Base-by-base conservation (phyloP, 306 rosid genomes). In the Fragaria ananassa region DNA sequence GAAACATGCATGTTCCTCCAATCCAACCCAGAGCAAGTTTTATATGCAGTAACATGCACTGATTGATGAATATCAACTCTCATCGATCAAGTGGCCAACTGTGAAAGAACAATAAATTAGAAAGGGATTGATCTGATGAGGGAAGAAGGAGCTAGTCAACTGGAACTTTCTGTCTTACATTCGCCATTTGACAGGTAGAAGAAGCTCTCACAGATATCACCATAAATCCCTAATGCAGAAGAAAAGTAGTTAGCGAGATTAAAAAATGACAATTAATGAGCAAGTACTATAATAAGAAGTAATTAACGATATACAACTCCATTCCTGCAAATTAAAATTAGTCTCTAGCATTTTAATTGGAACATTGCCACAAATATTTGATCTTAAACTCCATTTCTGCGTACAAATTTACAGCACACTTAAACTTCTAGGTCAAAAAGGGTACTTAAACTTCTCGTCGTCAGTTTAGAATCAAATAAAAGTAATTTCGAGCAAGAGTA, bases 111-210 rank as follows among this genome's bases (percentile, higher is more conserved):
- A 37, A 25, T 56, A 31, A 60, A 44, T 17, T 11, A 74, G 47
- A 39, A 10, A 14, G 47, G 27, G 19, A 3, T 18, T 15, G 8
- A 65, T 18, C 70, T 10, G 61, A 18, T 10, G 29, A 18, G 17
- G 1, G 56, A 74, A 61, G 56, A 74, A 61, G 21, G 27, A 25
- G 27, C 21, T 5, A 61, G 70, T 74, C 70, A 61, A 74, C 78
- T 17, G 42, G 67, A 61, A 11, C 46, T 42, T 14, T 27, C n/a
- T 56, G 50, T 57, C 17, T 19, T 46, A 17, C 34, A 58, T 61
- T 44, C 25, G 58, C 60, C 78, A 62, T 46, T 60, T 74, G 78
- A 74, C 60, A 63, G 71, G 70, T 62, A 74, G 78, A 62, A 74
- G 78, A 25, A 27, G 70, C 49, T 66, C 70, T 34, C 44, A 15